Percentiles rank a stretch among this genome's conserved stretches.
phyloP scores from a whole-genome alignment of 805 yeast genomes.

The Metschnikowia aberdeeniae region DNA sequence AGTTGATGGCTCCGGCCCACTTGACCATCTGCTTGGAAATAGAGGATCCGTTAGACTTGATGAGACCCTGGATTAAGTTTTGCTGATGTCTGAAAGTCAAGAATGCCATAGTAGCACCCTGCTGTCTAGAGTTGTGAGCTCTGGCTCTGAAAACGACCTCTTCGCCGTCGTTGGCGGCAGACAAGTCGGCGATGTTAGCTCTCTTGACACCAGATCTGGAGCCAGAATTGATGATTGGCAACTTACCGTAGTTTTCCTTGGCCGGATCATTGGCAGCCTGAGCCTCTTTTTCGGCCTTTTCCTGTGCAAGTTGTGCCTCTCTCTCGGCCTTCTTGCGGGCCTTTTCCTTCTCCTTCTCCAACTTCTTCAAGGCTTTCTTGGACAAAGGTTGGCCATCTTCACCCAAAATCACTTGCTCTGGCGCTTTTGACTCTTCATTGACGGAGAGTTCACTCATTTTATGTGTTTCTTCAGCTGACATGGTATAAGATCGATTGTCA shows the following conservation, averaged over 20 bases:
- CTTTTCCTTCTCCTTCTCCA: conserved; percentile 90
- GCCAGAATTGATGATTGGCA: conserved; percentile 79
- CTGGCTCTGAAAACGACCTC: conserved; percentile 88
- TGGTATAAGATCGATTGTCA: conserved; percentile 5
- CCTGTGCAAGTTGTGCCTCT: conserved; percentile 82
- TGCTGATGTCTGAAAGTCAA: conserved; percentile 94
- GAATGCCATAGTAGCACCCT: conserved; percentile 92
- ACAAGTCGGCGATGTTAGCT: conserved; percentile 51
- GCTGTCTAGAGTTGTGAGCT: conserved; percentile 88
- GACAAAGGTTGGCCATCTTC: conserved; percentile 84
- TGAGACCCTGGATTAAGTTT: conserved; percentile 75
- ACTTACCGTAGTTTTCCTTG: conserved; percentile 81
- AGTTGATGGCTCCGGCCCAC: conserved; percentile 82
- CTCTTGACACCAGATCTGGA: conserved; percentile 65
- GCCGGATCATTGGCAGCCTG: conserved; percentile 77
- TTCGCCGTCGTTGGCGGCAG: conserved; percentile 65
- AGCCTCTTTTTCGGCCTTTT: conserved; percentile 77
- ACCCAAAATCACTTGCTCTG: conserved; percentile 39
- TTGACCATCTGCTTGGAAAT: conserved; percentile 94
- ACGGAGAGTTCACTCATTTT: conserved; percentile 16
- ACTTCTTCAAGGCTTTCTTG: conserved; percentile 91
- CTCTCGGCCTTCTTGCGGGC: conserved; percentile 89
- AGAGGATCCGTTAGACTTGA: conserved; percentile 43
- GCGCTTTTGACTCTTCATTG: conserved; percentile 17
- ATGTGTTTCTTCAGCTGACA: conserved; percentile 18